Evolutionary conservation across 495 filamentous ascomycete genomes (phyloP).

Genomic region (Rhypophila decipiens): DNA sequence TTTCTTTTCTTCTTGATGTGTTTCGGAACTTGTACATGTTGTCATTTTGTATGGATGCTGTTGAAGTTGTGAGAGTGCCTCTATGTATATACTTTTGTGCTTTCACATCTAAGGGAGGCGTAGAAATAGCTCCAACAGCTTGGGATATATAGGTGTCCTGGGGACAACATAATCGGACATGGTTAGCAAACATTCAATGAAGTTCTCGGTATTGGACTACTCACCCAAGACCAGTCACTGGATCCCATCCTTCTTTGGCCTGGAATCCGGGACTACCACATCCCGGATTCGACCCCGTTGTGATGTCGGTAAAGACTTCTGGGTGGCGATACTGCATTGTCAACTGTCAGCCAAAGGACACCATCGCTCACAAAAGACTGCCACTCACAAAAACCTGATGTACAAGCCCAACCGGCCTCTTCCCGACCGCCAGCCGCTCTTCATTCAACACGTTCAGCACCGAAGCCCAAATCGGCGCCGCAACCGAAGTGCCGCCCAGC

Average conservation of each 20-base stretch:
- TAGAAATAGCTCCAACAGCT: constrained; percentile 29
- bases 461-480: constrained; percentile 49
- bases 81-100: too few species aligned
- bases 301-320: constrained; percentile 56
- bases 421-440: constrained; percentile 46
- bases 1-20: too few species aligned
- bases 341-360: too few species aligned
- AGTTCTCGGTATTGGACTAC: not conserved
- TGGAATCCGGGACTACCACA: constrained; percentile 53
- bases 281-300: constrained; percentile 51
- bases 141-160: constrained; percentile 29
- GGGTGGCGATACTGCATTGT: constrained; percentile 48
- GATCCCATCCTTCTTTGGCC: constrained; percentile 54
- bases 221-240: constrained; percentile 53
- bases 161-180: too few species aligned
- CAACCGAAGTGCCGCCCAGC: constrained; percentile 53
- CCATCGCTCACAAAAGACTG: too few species aligned
- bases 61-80: too few species aligned
- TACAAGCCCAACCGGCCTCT: constrained; percentile 43
- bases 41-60: too few species aligned
- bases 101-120: constrained; percentile 25
- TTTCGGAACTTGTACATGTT: too few species aligned
- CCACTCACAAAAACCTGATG: constrained; percentile 52
- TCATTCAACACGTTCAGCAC: constrained; percentile 58
- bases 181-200: too few species aligned